Evolutionary conservation across 192 early-diverging fungal species (phyloP).

Genomic region (Geranomyces variabilis): DNA sequence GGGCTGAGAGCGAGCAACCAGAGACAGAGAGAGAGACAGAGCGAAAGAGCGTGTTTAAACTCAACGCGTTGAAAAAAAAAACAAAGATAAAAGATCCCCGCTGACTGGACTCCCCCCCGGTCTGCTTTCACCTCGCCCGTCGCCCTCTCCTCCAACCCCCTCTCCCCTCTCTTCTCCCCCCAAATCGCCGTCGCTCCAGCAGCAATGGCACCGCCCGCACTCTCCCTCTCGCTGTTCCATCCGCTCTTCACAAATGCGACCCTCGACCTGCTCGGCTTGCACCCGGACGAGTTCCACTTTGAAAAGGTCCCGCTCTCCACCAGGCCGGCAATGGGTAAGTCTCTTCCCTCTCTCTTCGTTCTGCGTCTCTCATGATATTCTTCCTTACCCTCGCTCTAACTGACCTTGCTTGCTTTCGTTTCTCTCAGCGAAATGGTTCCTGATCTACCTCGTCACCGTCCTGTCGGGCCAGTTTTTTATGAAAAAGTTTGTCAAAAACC

Average conservation of each 20-base stretch:
- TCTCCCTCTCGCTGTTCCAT: conserved; percentile 21
- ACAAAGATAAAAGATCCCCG: too few species aligned
- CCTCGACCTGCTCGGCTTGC: conserved; percentile 23
- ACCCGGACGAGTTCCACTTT: conserved; percentile 28
- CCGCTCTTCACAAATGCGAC: conserved; percentile 25
- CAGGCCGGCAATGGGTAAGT: conserved; percentile 19
- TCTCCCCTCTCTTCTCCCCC: neutral
- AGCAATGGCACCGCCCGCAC: neutral
- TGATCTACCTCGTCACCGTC: conserved; percentile 15
- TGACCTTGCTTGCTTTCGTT: neutral
- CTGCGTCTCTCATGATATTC: neutral
- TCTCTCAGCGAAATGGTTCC: conserved; percentile 21
- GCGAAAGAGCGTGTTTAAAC: too few species aligned
- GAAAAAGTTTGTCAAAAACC: conserved; percentile 16
- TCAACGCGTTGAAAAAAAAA: too few species aligned
- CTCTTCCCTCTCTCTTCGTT: neutral
- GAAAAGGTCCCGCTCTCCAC: conserved; percentile 25
- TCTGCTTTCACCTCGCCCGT: too few species aligned
- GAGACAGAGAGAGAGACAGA: too few species aligned
- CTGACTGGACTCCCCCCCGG: too few species aligned
- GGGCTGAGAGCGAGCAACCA: too few species aligned
- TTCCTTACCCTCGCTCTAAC: neutral
- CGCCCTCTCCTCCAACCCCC: too few species aligned
- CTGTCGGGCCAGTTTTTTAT: conserved; percentile 21
- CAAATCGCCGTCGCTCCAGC: neutral